Percentiles rank a stretch among this genome's conserved stretches.
Evolutionary conservation across 192 early-diverging fungal genomes (phyloP).

Genomic region (Podila clonocystis): DNA sequence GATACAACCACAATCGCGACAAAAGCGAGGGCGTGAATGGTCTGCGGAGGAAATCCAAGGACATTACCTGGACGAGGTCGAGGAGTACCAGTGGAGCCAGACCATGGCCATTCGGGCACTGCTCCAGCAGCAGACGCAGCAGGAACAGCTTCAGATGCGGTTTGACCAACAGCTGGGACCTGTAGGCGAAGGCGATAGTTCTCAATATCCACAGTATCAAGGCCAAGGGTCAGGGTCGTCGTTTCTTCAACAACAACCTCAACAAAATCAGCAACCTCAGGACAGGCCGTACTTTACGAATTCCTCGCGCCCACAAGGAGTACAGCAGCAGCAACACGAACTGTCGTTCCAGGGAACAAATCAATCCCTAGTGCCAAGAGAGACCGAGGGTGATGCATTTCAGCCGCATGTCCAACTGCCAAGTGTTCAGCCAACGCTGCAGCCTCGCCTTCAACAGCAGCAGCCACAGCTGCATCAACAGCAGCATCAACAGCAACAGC

Average conservation of each 20-base stretch:
- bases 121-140: constrained; percentile 18
- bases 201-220: neutral
- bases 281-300: too few species aligned
- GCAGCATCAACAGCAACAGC: neutral
- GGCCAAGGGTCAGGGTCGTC: neutral
- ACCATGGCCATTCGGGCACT: constrained; percentile 35
- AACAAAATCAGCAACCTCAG: too few species aligned
- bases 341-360: neutral
- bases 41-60: constrained; percentile 32
- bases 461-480: neutral
- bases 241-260: neutral
- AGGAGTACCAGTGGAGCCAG: constrained; percentile 41
- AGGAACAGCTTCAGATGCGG: neutral
- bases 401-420: neutral
- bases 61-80: constrained; percentile 42
- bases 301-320: too few species aligned
- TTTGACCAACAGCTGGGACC: neutral
- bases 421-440: neutral
- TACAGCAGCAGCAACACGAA: constrained; percentile 1
- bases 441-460: neutral
- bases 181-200: neutral
- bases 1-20: too few species aligned
- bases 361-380: neutral
- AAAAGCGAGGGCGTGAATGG: constrained; percentile 27
- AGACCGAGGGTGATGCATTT: neutral